These are phyloP conservation scores for Teratosphaeria pseudoeucalypti DNA, from an alignment of 2,329 filamentous ascomycete species.

Conservation along the genomic window DNA sequence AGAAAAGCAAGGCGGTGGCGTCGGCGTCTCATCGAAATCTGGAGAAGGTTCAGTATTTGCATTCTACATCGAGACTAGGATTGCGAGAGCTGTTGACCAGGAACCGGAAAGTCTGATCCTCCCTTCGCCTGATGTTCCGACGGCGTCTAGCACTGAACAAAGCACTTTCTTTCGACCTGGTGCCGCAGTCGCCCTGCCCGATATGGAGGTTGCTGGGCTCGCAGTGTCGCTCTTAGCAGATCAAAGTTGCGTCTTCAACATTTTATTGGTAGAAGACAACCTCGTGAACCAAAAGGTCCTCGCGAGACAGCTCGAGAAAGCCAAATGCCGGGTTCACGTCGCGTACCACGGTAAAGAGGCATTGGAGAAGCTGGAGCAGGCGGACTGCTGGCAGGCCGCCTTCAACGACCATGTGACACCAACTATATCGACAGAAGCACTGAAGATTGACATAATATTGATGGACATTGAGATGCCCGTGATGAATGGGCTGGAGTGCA, in stretches of 20 bases:
- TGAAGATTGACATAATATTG: conserved; percentile 12
- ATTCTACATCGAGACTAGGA: conserved; percentile 50
- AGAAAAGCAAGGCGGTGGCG: conserved; percentile 60
- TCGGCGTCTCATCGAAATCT: conserved; percentile 51
- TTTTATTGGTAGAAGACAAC: conserved; percentile 11
- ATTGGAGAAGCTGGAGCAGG: conserved; percentile 10
- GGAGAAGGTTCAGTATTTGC: conserved; percentile 55
- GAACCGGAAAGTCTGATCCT: neutral
- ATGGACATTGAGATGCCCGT: conserved; percentile 21
- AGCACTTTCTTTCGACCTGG: neutral
- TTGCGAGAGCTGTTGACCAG: neutral
- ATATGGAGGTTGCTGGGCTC: neutral
- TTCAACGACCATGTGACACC: neutral
- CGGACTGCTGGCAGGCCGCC: conserved; percentile 6
- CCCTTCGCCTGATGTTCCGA: neutral
- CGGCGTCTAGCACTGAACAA: neutral
- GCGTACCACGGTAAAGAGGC: conserved; percentile 19
- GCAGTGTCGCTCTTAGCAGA: neutral
- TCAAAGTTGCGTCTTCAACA: neutral
- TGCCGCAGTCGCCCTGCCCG: neutral
- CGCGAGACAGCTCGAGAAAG: conserved; percentile 12
- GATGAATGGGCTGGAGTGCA: conserved; percentile 17
- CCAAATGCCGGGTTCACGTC: conserved; percentile 14
- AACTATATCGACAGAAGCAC: neutral
- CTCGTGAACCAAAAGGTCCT: conserved; percentile 20